Conservation (phyloP, 129 eudicot species). For the Centaurea solstitialis region DNA sequence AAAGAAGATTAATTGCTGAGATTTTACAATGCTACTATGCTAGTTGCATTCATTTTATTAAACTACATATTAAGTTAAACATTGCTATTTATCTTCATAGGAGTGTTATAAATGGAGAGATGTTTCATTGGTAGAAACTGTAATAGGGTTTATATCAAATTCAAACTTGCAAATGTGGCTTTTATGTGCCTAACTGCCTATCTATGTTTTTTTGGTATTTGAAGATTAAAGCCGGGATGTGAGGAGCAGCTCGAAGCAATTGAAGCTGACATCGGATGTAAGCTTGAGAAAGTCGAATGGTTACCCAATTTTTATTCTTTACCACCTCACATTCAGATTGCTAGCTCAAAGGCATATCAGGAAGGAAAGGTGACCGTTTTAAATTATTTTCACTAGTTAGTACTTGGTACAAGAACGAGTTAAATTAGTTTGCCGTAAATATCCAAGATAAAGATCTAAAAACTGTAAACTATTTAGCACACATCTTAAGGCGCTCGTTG, state of each 20-base stretch:
- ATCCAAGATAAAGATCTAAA: neutral
- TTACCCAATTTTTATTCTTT: conserved; percentile 72
- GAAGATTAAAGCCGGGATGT: conserved; percentile 77
- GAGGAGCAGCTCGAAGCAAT: conserved; percentile 53
- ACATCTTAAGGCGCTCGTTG: too few species aligned
- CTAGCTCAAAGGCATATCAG: conserved; percentile 72
- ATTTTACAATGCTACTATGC: neutral
- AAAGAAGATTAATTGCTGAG: neutral
- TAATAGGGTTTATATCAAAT: neutral
- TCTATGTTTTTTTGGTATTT: conserved; percentile 9
- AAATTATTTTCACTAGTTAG: neutral
- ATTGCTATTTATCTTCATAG: neutral
- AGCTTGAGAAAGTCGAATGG: conserved; percentile 64
- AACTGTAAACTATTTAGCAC: too few species aligned
- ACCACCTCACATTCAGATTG: conserved; percentile 74
- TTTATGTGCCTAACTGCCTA: neutral
- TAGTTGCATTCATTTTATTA: neutral
- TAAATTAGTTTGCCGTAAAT: neutral
- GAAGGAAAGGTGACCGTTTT: conserved; percentile 74
- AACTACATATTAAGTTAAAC: neutral
- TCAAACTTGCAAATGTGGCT: neutral
- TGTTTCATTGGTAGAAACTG: conserved; percentile 2
- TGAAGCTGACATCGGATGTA: conserved; percentile 55
- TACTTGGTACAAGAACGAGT: neutral
- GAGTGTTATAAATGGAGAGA: neutral